Evolutionary conservation across 768 basidiomycete species (phyloP).

Genomic region (Rhodotorula diobovata): DNA sequence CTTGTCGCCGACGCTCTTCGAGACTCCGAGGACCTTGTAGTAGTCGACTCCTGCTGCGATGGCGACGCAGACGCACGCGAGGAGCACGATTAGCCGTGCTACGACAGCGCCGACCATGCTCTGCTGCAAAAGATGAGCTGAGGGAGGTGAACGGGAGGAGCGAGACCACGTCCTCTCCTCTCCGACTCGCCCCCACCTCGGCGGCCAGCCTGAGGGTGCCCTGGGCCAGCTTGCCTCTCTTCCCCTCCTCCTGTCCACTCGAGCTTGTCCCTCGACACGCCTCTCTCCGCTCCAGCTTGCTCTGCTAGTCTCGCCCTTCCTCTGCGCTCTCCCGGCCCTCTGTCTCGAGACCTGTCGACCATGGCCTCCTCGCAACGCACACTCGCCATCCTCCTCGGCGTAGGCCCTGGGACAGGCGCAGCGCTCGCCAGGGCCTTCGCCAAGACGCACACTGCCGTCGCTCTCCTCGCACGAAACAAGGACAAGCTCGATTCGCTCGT

Average conservation of each 20-base stretch:
- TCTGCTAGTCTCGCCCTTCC: too few species aligned
- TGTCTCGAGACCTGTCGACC: too few species aligned
- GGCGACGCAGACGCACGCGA: slow-evolving; percentile 40
- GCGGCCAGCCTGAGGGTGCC: too few species aligned
- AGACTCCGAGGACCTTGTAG: slow-evolving; percentile 69
- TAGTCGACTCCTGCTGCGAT: slow-evolving; percentile 56
- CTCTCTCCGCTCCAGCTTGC: too few species aligned
- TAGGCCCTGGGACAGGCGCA: slow-evolving; percentile 27
- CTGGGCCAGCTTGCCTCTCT: too few species aligned
- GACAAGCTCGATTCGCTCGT: slow-evolving; percentile 12
- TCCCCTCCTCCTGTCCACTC: too few species aligned
- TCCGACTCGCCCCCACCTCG: background rate
- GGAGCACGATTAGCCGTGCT: slow-evolving; percentile 43
- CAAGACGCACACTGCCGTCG: slow-evolving; percentile 32
- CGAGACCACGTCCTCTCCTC: too few species aligned
- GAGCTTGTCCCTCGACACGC: too few species aligned
- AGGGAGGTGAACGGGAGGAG: background rate
- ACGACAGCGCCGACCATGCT: slow-evolving; percentile 40
- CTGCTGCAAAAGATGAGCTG: fast-evolving
- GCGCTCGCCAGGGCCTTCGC: slow-evolving; percentile 33
- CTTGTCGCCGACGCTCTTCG: slow-evolving; percentile 8
- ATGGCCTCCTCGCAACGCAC: background rate
- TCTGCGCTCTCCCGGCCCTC: too few species aligned
- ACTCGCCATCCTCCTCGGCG: slow-evolving; percentile 28
- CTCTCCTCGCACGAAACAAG: slow-evolving; percentile 38